Evolutionary conservation across 1,284 basidiomycete genomes (phyloP), one percentile per base, ranked within the genome.

Genomic region (Waitea zeae): DNA sequence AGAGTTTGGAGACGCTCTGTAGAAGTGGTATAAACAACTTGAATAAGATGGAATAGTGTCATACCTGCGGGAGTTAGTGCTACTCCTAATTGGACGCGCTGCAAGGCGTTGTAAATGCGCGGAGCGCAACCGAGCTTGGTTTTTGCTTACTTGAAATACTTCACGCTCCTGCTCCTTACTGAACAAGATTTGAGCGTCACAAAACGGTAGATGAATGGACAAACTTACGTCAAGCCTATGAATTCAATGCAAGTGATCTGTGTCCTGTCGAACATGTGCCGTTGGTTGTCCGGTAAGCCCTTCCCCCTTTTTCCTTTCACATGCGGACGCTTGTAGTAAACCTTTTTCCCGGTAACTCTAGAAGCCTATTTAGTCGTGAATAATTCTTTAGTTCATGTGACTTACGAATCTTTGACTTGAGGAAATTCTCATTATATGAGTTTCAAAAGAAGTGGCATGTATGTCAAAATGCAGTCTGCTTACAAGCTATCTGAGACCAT

Each of bases 191-290:
- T n/a, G n/a, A n/a, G n/a, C n/a, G n/a, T n/a, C n/a, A n/a, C n/a
- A n/a, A n/a, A n/a, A n/a, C n/a, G n/a, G n/a, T n/a, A n/a, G n/a
- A n/a, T n/a, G n/a, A n/a, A n/a, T n/a, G n/a, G n/a, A n/a, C n/a
- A n/a, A n/a, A n/a, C n/a, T n/a, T n/a, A n/a, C n/a, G n/a, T n/a
- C n/a, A n/a, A n/a, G n/a, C 68, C 67, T 29, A 68, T 59, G 41
- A 79, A 82, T 45, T 82, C 75, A 7, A 80, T 64, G 45, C 79
- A 82, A 0, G 72, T 69, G 20, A 82, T 63, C 40, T 80, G 77
- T 47, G 78, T 78, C 42, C 67, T 70, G 5, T 62, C 58, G 39
- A 80, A 80, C 2, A 62, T 34, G 11, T 59, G 59, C 14, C 58
- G 54, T 36, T 69, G 62, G 33, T 61, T 61, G 1, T 60, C 59